Conservation (phyloP, 331 rosid genomes). For the Ulmus americana region DNA sequence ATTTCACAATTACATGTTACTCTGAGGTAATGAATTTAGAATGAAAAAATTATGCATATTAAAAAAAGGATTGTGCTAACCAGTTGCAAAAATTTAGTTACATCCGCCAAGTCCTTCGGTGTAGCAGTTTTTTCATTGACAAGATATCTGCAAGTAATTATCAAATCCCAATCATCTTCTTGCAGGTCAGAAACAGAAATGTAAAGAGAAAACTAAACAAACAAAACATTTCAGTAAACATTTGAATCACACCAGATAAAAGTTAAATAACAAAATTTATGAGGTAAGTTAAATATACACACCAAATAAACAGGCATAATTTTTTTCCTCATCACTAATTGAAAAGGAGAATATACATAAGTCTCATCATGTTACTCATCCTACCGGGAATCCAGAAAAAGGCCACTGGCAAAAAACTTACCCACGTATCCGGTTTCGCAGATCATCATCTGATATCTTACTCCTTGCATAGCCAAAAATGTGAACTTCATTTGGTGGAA, state of each 20-base stretch:
- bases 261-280: not conserved
- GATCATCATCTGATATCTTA: conserved; percentile 70
- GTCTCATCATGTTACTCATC: not conserved
- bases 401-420: conserved; percentile 30
- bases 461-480: conserved; percentile 95
- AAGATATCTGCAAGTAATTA: conserved; percentile 61
- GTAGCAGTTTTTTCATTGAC: conserved; percentile 46
- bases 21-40: not conserved
- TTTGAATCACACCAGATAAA: not conserved
- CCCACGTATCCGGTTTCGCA: conserved; percentile 75
- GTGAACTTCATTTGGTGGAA: conserved; percentile 60
- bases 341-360: not conserved
- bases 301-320: not conserved
- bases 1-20: conserved; percentile 4
- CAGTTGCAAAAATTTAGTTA: conserved; percentile 72
- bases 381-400: not conserved
- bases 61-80: conserved; percentile 38
- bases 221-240: conserved; percentile 6
- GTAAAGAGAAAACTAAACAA: conserved; percentile 1
- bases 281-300: too few species aligned
- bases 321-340: not conserved
- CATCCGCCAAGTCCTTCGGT: conserved; percentile 35
- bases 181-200: conserved; percentile 17
- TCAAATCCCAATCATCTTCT: conserved; percentile 22
- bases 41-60: conserved; percentile 10